Evolutionary conservation across 225 moss, liverwort and hornwort species (phyloP).

Genomic region (Lunularia cruciata): DNA sequence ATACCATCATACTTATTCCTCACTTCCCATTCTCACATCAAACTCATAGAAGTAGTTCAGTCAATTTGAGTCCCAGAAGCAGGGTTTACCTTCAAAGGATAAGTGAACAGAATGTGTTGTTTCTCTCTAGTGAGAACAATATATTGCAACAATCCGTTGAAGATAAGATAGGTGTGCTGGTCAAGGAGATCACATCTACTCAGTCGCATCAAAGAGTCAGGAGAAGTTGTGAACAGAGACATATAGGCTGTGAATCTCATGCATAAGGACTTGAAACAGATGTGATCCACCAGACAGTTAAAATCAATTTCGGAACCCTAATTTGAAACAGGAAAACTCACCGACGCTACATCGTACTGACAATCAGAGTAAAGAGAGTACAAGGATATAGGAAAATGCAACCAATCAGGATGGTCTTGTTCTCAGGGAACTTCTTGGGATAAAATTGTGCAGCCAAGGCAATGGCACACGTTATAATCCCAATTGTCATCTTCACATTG

Average conservation of each 20-base stretch:
- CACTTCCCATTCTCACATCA: too few species aligned
- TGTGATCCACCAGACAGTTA: not conserved
- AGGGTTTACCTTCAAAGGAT: slow-evolving; percentile 60
- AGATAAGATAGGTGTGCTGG: slow-evolving; percentile 79
- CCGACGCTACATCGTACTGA: too few species aligned
- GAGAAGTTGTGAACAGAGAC: not conserved
- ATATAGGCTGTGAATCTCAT: not conserved
- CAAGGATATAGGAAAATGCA: slow-evolving; percentile 96
- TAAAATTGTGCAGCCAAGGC: slow-evolving; percentile 93
- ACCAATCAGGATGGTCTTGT: slow-evolving; percentile 72
- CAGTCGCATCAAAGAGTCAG: not conserved
- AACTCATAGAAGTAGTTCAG: too few species aligned
- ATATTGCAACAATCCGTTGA: slow-evolving; percentile 80
- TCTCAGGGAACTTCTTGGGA: slow-evolving; percentile 97
- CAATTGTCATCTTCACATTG: slow-evolving; percentile 94
- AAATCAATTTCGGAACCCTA: not conserved
- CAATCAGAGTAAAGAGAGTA: not conserved
- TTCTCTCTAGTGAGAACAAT: slow-evolving; percentile 89
- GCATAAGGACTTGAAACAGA: not conserved
- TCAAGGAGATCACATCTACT: slow-evolving; percentile 59
- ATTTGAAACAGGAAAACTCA: too few species aligned
- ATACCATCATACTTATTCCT: too few species aligned
- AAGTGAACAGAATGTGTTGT: slow-evolving; percentile 87
- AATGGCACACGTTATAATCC: slow-evolving; percentile 75
- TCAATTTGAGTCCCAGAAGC: not conserved